Evolutionary conservation across 2,329 filamentous ascomycete species (phyloP).

Genomic region (Colletotrichum caudatum): DNA sequence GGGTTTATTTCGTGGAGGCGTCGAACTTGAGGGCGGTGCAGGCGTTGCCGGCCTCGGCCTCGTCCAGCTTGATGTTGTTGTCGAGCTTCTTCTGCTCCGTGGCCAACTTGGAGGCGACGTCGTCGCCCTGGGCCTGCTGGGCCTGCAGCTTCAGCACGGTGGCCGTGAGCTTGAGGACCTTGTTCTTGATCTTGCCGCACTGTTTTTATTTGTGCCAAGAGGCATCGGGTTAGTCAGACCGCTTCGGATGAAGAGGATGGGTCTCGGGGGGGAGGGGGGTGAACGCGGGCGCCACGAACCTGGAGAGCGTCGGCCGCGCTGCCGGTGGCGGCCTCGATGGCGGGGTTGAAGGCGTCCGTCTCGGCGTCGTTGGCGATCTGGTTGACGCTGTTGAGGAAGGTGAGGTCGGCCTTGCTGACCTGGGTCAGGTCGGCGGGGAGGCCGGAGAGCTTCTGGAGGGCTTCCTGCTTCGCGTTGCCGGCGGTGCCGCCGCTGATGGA

Average conservation of each 20-base stretch:
- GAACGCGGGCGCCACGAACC: constrained; percentile 45
- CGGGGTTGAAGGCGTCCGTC: constrained; percentile 64
- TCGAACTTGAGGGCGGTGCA: constrained; percentile 50
- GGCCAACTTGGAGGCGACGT: constrained; percentile 58
- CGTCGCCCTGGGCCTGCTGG: constrained; percentile 63
- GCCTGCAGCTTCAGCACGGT: constrained; percentile 63
- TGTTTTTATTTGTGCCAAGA: constrained; percentile 39
- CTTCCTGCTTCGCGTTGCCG: constrained; percentile 59
- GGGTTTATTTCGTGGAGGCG: constrained; percentile 32
- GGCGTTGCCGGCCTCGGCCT: constrained; percentile 58
- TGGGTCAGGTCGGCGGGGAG: constrained; percentile 56
- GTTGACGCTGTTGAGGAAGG: constrained; percentile 63
- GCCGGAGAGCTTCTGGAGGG: constrained; percentile 54
- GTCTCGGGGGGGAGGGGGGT: too few relatives aligned
- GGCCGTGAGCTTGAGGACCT: constrained; percentile 68
- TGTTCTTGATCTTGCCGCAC: constrained; percentile 71
- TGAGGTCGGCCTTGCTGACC: constrained; percentile 60
- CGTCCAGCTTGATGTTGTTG: constrained; percentile 64
- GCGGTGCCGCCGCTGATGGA: constrained; percentile 61
- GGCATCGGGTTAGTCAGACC: not conserved
- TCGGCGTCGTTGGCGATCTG: constrained; percentile 66
- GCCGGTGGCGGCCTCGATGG: constrained; percentile 61
- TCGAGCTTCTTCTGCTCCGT: constrained; percentile 64
- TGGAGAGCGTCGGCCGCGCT: constrained; percentile 61
- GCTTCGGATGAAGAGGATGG: not conserved